phyloP scores from a whole-genome alignment of 805 yeast genomes.

The Yarrowia bubula region DNA sequence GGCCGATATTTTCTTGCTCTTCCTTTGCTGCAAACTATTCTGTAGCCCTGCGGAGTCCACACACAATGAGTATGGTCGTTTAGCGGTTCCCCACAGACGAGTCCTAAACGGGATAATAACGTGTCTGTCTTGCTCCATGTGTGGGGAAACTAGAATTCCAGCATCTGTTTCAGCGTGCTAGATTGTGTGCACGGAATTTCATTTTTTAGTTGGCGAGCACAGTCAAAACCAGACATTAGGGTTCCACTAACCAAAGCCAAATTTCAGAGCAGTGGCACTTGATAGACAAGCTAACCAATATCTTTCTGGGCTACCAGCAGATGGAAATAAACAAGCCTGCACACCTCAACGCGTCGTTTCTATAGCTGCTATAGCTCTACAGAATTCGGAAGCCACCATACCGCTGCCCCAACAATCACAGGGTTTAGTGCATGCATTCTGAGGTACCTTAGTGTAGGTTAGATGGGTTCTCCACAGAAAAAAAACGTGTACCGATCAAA shows the following conservation, averaged over 20 bases:
- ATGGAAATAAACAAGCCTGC: not conserved
- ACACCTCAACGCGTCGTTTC: not conserved
- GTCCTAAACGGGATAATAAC: not conserved
- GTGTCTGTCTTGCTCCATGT: not conserved
- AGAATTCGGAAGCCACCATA: not conserved
- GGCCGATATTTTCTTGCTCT: not conserved
- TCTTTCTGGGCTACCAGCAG: not conserved
- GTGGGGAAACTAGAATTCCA: not conserved
- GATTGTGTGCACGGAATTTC: not conserved
- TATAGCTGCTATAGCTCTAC: not conserved
- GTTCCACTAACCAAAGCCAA: not conserved
- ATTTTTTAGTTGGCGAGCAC: not conserved
- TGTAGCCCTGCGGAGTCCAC: too few species aligned
- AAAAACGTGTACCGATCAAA: constrained; percentile 9
- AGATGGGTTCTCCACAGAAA: not conserved
- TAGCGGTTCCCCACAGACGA: not conserved
- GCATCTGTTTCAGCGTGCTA: not conserved
- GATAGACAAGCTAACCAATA: not conserved
- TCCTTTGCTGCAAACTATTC: not conserved
- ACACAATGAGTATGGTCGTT: not conserved
- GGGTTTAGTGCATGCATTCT: not conserved
- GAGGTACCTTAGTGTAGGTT: not conserved
- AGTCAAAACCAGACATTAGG: not conserved
- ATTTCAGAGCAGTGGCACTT: not conserved
- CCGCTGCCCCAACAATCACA: not conserved